Conservation (phyloP, 176 grass and related monocot genomes). For the Triticum timopheevii region DNA sequence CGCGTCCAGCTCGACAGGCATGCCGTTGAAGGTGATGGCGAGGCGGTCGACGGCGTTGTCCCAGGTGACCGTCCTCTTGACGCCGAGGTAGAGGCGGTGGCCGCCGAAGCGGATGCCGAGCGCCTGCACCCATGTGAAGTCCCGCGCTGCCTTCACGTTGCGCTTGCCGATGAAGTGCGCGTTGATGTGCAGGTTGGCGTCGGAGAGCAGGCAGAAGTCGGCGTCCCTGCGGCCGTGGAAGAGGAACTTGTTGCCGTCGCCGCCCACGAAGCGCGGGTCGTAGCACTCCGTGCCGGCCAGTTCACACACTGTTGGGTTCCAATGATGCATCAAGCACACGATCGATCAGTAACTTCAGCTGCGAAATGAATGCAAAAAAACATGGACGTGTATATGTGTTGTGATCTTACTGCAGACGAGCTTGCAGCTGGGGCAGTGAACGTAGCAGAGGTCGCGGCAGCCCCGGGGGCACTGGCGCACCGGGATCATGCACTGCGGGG, state of each 20-base stretch:
- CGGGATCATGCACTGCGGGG: neutral
- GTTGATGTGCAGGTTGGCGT: conserved; percentile 76
- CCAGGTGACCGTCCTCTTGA: conserved; percentile 31
- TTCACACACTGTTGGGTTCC: conserved; percentile 32
- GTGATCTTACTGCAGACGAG: conserved; percentile 51
- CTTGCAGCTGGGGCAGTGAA: conserved; percentile 55
- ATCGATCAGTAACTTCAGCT: neutral
- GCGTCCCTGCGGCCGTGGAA: conserved; percentile 51
- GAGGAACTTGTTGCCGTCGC: conserved; percentile 55
- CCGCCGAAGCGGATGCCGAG: conserved; percentile 57
- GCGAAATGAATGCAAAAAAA: neutral
- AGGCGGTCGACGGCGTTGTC: conserved; percentile 45
- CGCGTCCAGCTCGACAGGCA: conserved; percentile 21
- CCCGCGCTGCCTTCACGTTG: conserved; percentile 9
- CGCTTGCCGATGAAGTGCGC: conserved; percentile 80
- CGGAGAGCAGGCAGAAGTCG: conserved; percentile 76
- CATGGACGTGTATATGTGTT: neutral
- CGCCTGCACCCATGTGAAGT: conserved; percentile 66
- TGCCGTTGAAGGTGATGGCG: conserved; percentile 47
- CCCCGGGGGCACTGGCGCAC: conserved; percentile 19
- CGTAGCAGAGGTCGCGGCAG: conserved; percentile 52
- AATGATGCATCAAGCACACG: neutral
- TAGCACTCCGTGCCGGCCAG: conserved; percentile 42
- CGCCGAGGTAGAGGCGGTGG: conserved; percentile 56
- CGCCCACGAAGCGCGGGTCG: conserved; percentile 56